phyloP scores from a whole-genome alignment of 2,329 filamentous ascomycete species.

The Aspergillus pseudoviridinutans region DNA sequence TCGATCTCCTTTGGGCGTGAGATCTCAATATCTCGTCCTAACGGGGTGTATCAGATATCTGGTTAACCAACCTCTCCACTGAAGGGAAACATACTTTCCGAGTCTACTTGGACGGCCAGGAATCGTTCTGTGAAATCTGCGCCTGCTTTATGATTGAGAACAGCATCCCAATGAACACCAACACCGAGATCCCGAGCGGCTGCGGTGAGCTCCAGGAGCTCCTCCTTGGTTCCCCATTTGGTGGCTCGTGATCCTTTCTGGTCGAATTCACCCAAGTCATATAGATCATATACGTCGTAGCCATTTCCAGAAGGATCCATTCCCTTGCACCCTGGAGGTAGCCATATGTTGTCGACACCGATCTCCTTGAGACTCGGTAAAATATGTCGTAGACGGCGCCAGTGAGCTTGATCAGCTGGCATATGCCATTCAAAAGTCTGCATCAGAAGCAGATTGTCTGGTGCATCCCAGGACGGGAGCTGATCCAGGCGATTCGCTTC shows the following conservation, averaged over 20 bases:
- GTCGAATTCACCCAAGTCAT: conserved; percentile 68
- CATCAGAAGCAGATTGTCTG: conserved; percentile 52
- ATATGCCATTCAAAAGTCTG: conserved; percentile 73
- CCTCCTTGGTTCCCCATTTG: conserved; percentile 66
- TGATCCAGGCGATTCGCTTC: conserved; percentile 21
- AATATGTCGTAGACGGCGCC: conserved; percentile 52
- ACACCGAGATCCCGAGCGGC: conserved; percentile 53
- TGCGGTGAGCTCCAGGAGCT: conserved; percentile 52
- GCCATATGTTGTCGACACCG: conserved; percentile 62
- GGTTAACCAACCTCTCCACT: not conserved
- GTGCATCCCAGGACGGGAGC: conserved; percentile 27
- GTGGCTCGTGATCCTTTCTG: conserved; percentile 61
- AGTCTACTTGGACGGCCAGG: conserved; percentile 61
- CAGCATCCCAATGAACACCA: conserved; percentile 64
- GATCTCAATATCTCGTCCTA: conserved; percentile 54
- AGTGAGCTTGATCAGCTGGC: conserved; percentile 58
- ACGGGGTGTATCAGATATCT: not conserved
- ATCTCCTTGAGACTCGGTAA: conserved; percentile 54
- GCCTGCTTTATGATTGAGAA: conserved; percentile 69
- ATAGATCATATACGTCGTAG: conserved; percentile 67
- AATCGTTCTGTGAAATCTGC: conserved; percentile 63
- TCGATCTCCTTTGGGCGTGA: conserved; percentile 59
- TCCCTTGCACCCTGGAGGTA: conserved; percentile 69
- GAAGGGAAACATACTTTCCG: conserved; percentile 32
- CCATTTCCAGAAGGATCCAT: conserved; percentile 60